Conservation (phyloP, 2,329 filamentous ascomycete genomes). For the Fusarium aywerte region DNA sequence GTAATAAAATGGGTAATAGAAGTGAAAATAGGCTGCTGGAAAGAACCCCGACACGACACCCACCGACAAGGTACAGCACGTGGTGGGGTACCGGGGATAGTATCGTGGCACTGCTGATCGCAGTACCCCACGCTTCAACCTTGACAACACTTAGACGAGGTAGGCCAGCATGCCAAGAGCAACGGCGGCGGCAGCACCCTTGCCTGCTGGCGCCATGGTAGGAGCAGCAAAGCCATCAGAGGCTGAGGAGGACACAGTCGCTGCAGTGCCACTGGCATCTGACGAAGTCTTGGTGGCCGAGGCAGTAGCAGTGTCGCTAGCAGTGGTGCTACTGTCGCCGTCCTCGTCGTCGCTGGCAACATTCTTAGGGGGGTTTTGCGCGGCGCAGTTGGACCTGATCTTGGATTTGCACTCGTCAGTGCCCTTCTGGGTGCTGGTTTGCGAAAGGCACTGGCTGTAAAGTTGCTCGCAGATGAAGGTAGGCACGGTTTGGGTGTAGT, state of each 20-base stretch:
- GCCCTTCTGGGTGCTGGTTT: constrained; percentile 54
- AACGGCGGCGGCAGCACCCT: constrained; percentile 59
- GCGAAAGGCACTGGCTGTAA: constrained; percentile 59
- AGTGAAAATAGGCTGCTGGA: constrained; percentile 42
- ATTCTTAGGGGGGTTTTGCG: constrained; percentile 50
- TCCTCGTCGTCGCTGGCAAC: constrained; percentile 37
- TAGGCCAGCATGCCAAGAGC: constrained; percentile 65
- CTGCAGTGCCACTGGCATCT: constrained; percentile 34
- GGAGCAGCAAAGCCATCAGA: constrained; percentile 52
- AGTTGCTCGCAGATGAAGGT: constrained; percentile 64
- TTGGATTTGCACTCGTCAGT: constrained; percentile 61
- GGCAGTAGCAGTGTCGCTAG: constrained; percentile 38
- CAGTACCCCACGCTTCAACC: constrained; percentile 33
- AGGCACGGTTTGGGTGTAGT: constrained; percentile 64
- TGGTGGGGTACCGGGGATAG: constrained; percentile 33
- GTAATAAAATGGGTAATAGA: constrained; percentile 50
- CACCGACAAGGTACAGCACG: constrained; percentile 22
- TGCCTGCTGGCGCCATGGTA: constrained; percentile 57
- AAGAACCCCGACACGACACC: constrained; percentile 21
- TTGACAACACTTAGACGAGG: constrained; percentile 54
- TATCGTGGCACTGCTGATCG: constrained; percentile 34
- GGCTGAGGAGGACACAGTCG: constrained; percentile 50
- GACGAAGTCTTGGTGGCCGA: constrained; percentile 33
- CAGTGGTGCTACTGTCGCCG: constrained; percentile 44
- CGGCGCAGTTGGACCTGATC: constrained; percentile 61